Evolutionary conservation across 108 stramenopile genomes (phyloP).

Genomic region (Cyclotella baltica): DNA sequence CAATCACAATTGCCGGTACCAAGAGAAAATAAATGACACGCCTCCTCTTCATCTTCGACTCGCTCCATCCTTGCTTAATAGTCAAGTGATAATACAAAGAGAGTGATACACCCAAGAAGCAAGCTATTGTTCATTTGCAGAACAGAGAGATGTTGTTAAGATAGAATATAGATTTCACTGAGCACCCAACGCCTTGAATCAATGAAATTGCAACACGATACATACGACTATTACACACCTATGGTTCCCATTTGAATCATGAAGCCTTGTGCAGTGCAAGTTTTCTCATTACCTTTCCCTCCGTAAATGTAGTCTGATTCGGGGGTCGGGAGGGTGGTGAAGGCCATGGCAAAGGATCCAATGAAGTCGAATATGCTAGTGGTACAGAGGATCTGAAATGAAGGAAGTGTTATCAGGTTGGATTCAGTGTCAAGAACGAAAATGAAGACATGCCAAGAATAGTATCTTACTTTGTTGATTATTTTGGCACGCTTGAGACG

Average conservation of each 20-base stretch:
- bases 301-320: conserved; percentile 30
- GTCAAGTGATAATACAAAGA: conserved; percentile 5
- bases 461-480: conserved; percentile 11
- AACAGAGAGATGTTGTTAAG: too few relatives aligned
- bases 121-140: too few relatives aligned
- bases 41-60: conserved; percentile 6
- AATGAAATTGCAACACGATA: neutral
- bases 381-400: neutral
- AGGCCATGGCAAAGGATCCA: conserved; percentile 8
- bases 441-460: neutral
- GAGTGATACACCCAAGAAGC: conserved; percentile 1
- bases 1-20: neutral
- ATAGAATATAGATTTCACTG: too few relatives aligned
- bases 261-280: conserved; percentile 54
- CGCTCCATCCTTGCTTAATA: conserved; percentile 6
- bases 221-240: neutral
- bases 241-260: conserved; percentile 42
- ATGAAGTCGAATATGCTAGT: conserved; percentile 17
- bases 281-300: conserved; percentile 22
- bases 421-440: neutral
- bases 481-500: neutral
- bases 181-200: neutral
- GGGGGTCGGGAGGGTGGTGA: conserved; percentile 17
- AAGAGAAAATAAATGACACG: neutral
- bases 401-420: neutral